Evolutionary conservation across 108 stramenopile species (phyloP).

Genomic region (Heterococcus sp.): DNA sequence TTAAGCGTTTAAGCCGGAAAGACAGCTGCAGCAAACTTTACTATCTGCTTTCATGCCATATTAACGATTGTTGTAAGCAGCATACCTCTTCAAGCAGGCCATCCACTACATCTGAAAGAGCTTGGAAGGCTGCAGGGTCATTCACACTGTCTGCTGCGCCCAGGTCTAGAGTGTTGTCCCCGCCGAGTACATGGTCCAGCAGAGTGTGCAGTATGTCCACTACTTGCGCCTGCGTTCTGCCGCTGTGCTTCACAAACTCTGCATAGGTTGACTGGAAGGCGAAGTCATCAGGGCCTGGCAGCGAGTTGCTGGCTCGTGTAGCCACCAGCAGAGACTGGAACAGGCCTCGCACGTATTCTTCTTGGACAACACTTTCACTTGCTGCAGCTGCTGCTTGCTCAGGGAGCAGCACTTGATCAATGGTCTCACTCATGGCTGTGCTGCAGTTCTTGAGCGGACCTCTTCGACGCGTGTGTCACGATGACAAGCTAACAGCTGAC

Average conservation of each 20-base stretch:
- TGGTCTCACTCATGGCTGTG: background rate
- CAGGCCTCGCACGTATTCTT: background rate
- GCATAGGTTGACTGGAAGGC: background rate
- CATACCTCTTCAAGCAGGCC: background rate
- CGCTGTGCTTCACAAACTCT: too few species aligned
- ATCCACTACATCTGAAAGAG: background rate
- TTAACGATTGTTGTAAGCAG: too few species aligned
- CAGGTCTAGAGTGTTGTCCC: background rate
- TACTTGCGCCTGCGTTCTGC: too few species aligned
- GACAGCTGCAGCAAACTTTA: too few species aligned
- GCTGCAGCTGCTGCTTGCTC: background rate
- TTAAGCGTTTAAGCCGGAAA: too few species aligned
- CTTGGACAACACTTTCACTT: background rate
- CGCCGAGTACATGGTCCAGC: background rate
- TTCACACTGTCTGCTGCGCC: background rate
- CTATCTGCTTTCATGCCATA: too few species aligned
- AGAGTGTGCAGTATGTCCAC: background rate
- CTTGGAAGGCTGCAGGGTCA: background rate
- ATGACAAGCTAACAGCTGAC: too few species aligned
- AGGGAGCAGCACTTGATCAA: background rate
- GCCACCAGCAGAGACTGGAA: background rate
- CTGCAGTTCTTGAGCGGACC: too few species aligned
- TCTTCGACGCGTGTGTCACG: too few species aligned
- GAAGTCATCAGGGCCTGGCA: background rate
- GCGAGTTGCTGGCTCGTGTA: background rate